Percentiles rank a stretch among this genome's conserved stretches.
Evolutionary conservation across 805 yeast genomes (phyloP).

Genomic region (Zygosaccharomyces rouxii): DNA sequence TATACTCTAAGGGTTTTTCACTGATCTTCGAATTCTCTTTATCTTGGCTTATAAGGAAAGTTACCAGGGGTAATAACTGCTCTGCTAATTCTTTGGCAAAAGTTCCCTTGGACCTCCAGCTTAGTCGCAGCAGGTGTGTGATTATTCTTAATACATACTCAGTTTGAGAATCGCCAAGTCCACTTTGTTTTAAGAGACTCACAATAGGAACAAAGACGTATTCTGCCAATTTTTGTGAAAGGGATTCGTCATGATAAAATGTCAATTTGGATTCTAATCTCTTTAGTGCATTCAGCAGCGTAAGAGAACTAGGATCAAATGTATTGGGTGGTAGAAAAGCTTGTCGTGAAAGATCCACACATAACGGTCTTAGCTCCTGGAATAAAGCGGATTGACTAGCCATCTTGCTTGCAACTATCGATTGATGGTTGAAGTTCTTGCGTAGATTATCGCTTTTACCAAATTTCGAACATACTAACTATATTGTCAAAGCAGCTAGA

Average conservation of each 20-base stretch:
- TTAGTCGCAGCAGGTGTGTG: conserved; percentile 39
- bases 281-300: conserved; percentile 34
- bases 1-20: conserved; percentile 37
- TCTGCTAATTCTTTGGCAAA: conserved; percentile 38
- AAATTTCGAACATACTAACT: background rate
- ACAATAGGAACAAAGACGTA: conserved; percentile 60
- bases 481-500: too few species aligned
- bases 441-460: background rate
- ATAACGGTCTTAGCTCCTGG: conserved; percentile 37
- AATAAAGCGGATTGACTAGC: conserved; percentile 17
- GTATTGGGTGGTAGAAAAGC: conserved; percentile 40
- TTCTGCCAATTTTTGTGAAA: conserved; percentile 48
- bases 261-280: conserved; percentile 31
- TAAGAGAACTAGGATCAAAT: conserved; percentile 33
- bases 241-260: conserved; percentile 8
- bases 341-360: conserved; percentile 42
- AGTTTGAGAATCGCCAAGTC: conserved; percentile 44
- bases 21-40: conserved; percentile 23
- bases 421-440: background rate
- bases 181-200: conserved; percentile 45
- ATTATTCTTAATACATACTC: conserved; percentile 46
- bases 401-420: conserved; percentile 1
- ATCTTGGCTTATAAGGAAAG: conserved; percentile 39
- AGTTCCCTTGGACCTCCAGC: conserved; percentile 43
- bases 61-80: conserved; percentile 46